These are phyloP conservation scores for Hansfordia pulvinata DNA, from an alignment of 2,329 filamentous ascomycete species.

Conservation along the genomic window DNA sequence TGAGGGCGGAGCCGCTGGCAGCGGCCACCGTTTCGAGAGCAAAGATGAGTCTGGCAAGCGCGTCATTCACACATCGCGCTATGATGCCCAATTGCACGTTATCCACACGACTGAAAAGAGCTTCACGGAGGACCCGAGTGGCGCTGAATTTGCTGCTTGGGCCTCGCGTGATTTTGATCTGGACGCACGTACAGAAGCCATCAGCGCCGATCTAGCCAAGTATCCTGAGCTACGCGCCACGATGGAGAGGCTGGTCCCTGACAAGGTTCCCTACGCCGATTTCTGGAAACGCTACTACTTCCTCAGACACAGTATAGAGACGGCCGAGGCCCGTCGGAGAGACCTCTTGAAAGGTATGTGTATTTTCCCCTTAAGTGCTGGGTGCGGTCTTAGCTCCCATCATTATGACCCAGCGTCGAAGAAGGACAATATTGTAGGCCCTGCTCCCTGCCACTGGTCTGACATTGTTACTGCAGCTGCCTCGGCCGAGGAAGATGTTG, in stretches of 20 bases:
- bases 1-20: slow-evolving; percentile 48
- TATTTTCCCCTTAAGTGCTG: no score
- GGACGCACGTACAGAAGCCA: slow-evolving; percentile 72
- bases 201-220: slow-evolving; percentile 68
- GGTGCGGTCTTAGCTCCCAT: no score
- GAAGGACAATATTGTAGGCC: neutral
- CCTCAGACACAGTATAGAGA: slow-evolving; percentile 81
- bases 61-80: slow-evolving; percentile 86
- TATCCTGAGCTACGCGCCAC: slow-evolving; percentile 74
- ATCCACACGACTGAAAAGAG: slow-evolving; percentile 77
- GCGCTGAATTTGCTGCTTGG: slow-evolving; percentile 64
- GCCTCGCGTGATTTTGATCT: slow-evolving; percentile 61
- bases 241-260: slow-evolving; percentile 95
- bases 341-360: slow-evolving; percentile 79
- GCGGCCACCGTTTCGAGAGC: slow-evolving; percentile 92
- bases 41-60: slow-evolving; percentile 83
- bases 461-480: slow-evolving; percentile 35
- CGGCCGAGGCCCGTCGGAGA: slow-evolving; percentile 74
- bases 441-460: slow-evolving; percentile 8
- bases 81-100: slow-evolving; percentile 91
- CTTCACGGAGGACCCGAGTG: slow-evolving; percentile 70
- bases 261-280: slow-evolving; percentile 71
- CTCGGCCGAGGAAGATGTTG: slow-evolving; percentile 56
- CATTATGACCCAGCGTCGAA: slow-evolving; percentile 17
- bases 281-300: slow-evolving; percentile 98